Conservation (phyloP, 129 eudicot genomes). For the Escallonia herrerae region DNA sequence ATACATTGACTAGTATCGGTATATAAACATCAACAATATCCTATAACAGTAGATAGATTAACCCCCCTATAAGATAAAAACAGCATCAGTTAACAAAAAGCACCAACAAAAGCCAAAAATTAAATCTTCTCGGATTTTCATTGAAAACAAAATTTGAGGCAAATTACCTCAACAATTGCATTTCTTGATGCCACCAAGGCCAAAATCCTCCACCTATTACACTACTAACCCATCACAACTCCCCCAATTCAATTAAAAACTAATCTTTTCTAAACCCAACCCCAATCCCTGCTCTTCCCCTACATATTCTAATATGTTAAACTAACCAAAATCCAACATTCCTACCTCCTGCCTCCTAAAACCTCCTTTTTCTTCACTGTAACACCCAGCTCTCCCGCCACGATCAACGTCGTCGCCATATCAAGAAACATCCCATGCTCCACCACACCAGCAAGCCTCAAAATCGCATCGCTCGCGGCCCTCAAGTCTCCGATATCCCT, state of each 20-base stretch:
- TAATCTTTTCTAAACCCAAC: neutral
- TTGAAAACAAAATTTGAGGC: conserved; percentile 6
- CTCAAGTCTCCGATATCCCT: conserved; percentile 71
- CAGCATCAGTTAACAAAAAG: neutral
- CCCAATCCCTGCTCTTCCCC: conserved; percentile 3
- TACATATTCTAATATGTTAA: conserved; percentile 15
- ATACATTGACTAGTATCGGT: neutral
- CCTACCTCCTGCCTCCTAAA: conserved; percentile 3
- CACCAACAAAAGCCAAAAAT: neutral
- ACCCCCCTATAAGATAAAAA: neutral
- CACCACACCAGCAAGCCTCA: conserved; percentile 79
- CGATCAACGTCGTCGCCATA: conserved; percentile 81
- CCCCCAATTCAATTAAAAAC: conserved; percentile 1
- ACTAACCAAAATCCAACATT: conserved; percentile 6
- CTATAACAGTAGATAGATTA: neutral
- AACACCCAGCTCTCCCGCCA: conserved; percentile 70
- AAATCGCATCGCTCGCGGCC: conserved; percentile 64
- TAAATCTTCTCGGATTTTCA: neutral
- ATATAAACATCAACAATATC: neutral
- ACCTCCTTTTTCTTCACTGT: conserved; percentile 56
- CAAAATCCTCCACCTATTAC: neutral
- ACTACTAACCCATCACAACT: neutral
- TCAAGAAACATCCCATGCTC: conserved; percentile 95
- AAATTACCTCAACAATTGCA: neutral
- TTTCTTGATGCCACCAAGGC: neutral